Percentiles rank a stretch among this genome's conserved stretches.
These are phyloP conservation scores for Bruguiera hainesii DNA, from an alignment of 441 rosid genomes.

Conservation along the genomic window DNA sequence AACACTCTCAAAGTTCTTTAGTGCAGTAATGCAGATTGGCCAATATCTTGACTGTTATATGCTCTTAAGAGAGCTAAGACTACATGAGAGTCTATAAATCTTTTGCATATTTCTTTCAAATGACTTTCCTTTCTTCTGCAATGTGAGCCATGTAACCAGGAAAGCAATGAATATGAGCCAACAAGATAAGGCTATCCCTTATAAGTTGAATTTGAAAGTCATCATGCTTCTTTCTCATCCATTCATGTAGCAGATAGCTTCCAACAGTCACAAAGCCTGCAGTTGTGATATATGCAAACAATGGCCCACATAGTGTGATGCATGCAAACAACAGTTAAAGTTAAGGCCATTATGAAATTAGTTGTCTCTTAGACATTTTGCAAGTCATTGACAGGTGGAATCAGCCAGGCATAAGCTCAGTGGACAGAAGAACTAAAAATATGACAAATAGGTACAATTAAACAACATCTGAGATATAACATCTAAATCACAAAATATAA, in stretches of 20 bases:
- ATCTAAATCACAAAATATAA: constrained; percentile 1
- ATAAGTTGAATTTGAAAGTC: constrained; percentile 1
- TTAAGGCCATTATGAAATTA: no score
- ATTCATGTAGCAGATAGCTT: neutral
- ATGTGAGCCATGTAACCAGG: neutral
- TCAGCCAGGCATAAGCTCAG: constrained; percentile 1
- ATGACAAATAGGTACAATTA: constrained; percentile 1
- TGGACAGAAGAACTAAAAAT: neutral
- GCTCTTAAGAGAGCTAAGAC: neutral
- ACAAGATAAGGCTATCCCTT: neutral
- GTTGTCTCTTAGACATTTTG: no score
- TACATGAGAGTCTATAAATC: neutral
- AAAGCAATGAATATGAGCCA: neutral
- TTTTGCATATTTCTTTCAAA: neutral
- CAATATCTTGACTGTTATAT: neutral
- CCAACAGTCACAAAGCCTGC: neutral
- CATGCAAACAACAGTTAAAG: no score
- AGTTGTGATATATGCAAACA: neutral
- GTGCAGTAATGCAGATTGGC: neutral
- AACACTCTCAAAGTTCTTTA: constrained; percentile 7
- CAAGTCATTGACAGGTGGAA: neutral
- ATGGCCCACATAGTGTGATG: neutral
- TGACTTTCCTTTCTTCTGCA: neutral
- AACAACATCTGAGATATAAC: neutral
- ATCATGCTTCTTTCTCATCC: neutral